Base-by-base conservation (phyloP, 176 grass and related monocot species). In the Ensete ventricosum region DNA sequence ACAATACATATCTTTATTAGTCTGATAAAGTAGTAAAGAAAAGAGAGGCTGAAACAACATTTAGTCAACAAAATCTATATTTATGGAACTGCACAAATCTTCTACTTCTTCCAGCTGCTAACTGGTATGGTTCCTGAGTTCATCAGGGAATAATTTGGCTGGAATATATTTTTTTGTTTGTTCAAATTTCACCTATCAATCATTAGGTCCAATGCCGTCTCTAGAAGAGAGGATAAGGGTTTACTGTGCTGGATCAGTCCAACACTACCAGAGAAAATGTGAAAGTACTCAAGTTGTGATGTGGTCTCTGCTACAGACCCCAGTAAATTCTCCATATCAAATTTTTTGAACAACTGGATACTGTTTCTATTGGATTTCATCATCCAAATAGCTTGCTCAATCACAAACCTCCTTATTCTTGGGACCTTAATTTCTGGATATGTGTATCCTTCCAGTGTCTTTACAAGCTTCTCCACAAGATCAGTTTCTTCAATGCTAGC, bases 371-470 rank as follows among this genome's bases (percentile, higher is more conserved):
- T 60, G 62, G 73, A 60, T 49, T 80, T 34, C 83, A 85, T 85
- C 83, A 85, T 85, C 83, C 83, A 85, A 70, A 70, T 85, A 17
- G 69, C 62, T 76, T 85, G 83, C 62, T 76, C 58, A 21, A 85
- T 69, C 51, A 85, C 53, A 21, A 80, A 85, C 67, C 83, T 73
- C 23, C 83, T 72, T 23, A 85, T 85, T 55, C 83, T 76, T 9
- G 83, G 83, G 11, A 80, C 77, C 59, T 72, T 75, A 11, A 71
- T 3, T 53, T 72, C 69, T 9, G 83, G 83, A 72, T 48, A 55
- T 5, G 14, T 34, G 53, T 54, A 73, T 51, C 50, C 29, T 3
- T 58, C 7, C 11, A 74, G 52, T 57, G 57, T 57, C 1, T 17
- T 3, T 9, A 55, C 72, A 9, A 74, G 52, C 72, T 57, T 55